A percentile compares a stretch with the other conserved stretches of the same genome.
Evolutionary conservation across 140 eudicot genomes (phyloP).

Genomic region (Flaveria floridana): DNA sequence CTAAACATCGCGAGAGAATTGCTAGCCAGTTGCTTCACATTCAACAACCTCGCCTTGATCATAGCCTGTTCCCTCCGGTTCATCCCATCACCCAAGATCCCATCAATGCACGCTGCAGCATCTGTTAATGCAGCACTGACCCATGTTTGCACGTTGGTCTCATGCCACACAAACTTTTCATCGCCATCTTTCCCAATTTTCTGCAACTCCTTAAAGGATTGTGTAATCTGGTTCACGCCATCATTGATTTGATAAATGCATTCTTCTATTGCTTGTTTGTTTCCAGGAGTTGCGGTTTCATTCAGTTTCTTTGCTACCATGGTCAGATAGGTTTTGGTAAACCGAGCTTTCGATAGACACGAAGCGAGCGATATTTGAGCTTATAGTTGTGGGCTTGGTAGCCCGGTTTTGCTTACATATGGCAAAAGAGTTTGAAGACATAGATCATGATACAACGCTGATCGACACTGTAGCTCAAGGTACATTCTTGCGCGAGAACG

Average conservation of each 20-base stretch:
- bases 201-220: conserved; percentile 52
- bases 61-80: not conserved
- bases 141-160: conserved; percentile 67
- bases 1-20: conserved; percentile 59
- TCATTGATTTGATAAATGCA: conserved; percentile 53
- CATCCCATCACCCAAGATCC: conserved; percentile 28
- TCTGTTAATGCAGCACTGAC: conserved; percentile 72
- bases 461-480: conserved; percentile 47
- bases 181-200: conserved; percentile 41
- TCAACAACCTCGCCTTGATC: conserved; percentile 45
- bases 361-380: conserved; percentile 55
- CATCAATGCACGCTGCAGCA: conserved; percentile 53
- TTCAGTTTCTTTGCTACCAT: conserved; percentile 39
- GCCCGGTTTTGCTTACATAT: conserved; percentile 30
- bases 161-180: conserved; percentile 57
- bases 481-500: conserved; percentile 57
- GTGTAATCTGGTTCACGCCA: conserved; percentile 57
- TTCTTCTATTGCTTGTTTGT: conserved; percentile 43
- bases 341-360: conserved; percentile 47
- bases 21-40: conserved; percentile 59
- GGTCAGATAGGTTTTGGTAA: conserved; percentile 42
- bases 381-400: conserved; percentile 39
- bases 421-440: conserved; percentile 48
- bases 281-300: conserved; percentile 25
- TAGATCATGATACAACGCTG: conserved; percentile 47